Base-by-base conservation (phyloP, 805 yeast genomes). In the Sugiyamaella smithiae region DNA sequence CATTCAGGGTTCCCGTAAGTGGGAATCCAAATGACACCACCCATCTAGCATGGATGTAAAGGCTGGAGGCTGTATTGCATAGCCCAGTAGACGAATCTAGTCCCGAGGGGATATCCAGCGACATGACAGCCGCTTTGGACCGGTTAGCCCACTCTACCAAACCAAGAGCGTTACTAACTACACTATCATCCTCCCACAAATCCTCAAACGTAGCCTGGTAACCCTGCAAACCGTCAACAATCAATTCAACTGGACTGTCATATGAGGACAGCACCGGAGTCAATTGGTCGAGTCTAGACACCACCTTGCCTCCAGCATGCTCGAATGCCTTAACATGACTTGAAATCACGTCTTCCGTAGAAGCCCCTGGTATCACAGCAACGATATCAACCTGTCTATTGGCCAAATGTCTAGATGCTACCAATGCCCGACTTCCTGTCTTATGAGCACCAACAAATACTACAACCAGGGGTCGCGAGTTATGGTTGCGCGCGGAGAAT, bases 181-280 rank as follows among this genome's bases (percentile, higher is more conserved):
- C 54, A 19, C 53, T 55, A 37, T 59, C 64, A 40, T 65, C 65
- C 12, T 67, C 73, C 44, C 67, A 70, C 33, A 83, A 64, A 62
- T 85, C 93, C 26, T 75, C 75, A 45, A 86, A 66, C 47, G 78
- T 84, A 20, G 80, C 77, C 57, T 87, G 93, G 55, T 79, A 84
- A 0, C 96, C 97, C 62, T 86, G 96, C 57, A 89, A 71, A 1
- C 89, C 93, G 64, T 89, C 97, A 16, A 89, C 61, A 7, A 88
- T 76, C 51, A 89, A 70, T 61, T 88, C 96, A 12, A 86, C 80
- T 0, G 95, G 93, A 1, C 87, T 76, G 40, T 83, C 85, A 33
- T 81, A 67, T 38, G 61, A 75, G 41, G 51, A 61, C 54, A 67
- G 59, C 16, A 57, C 71, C 7, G 67, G 60, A 17, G 66, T 67